Conservation (phyloP, 169 alveolate genomes). For the Plasmodium adleri region DNA sequence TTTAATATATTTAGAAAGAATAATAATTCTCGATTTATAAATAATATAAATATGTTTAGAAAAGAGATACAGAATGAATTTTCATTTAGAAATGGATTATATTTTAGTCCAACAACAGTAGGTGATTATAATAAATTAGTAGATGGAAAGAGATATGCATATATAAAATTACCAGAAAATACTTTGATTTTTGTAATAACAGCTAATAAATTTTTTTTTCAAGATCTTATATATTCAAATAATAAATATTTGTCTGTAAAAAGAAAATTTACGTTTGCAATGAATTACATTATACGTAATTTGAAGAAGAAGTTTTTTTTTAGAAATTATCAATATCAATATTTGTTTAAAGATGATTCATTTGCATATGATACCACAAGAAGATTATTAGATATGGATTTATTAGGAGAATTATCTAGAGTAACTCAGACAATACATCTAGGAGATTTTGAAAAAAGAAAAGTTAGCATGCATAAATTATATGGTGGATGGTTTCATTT, state of each 20-base stretch:
- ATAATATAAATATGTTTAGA: slow-evolving; percentile 11
- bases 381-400: slow-evolving; percentile 28
- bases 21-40: neutral
- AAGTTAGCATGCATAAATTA: slow-evolving; percentile 50
- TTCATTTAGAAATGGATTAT: slow-evolving; percentile 54
- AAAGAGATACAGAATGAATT: slow-evolving; percentile 63
- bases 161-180: slow-evolving; percentile 36
- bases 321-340: slow-evolving; percentile 53
- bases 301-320: slow-evolving; percentile 41
- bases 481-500: slow-evolving; percentile 76
- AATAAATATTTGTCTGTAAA: slow-evolving; percentile 45
- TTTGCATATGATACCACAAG: slow-evolving; percentile 32
- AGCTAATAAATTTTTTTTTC: slow-evolving; percentile 62
- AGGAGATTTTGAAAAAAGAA: slow-evolving; percentile 4
- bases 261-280: slow-evolving; percentile 25
- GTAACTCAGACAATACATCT: slow-evolving; percentile 33
- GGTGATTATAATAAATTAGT: slow-evolving; percentile 38
- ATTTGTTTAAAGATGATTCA: slow-evolving; percentile 38
- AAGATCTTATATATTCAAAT: slow-evolving; percentile 45
- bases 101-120: slow-evolving; percentile 48
- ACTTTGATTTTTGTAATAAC: slow-evolving; percentile 56
- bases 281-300: slow-evolving; percentile 27
- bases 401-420: slow-evolving; percentile 50
- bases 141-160: slow-evolving; percentile 15
- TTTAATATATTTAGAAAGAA: slow-evolving; percentile 1